These are phyloP conservation scores for Tolypocladium cylindrosporum DNA, from an alignment of 2,329 filamentous ascomycete species.

Conservation along the genomic window DNA sequence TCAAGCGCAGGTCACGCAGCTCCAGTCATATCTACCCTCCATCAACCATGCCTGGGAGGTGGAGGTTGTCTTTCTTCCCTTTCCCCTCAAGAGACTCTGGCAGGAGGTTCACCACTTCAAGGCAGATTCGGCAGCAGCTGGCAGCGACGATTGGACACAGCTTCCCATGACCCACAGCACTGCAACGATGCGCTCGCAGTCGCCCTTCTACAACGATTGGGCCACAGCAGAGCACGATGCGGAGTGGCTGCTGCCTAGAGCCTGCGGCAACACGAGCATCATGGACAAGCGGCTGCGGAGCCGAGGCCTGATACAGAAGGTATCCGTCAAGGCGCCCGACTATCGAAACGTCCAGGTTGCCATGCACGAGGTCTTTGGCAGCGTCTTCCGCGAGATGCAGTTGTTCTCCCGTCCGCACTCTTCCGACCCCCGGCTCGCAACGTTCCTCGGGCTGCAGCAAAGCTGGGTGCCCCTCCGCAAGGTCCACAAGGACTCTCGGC, in stretches of 20 bases:
- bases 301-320: slow-evolving; percentile 57
- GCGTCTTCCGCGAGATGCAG: slow-evolving; percentile 37
- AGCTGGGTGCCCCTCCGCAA: slow-evolving; percentile 70
- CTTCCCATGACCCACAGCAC: slow-evolving; percentile 37
- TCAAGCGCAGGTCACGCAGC: slow-evolving; percentile 38
- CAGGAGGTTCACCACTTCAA: slow-evolving; percentile 39
- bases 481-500: slow-evolving; percentile 60
- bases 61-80: slow-evolving; percentile 68
- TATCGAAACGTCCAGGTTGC: slow-evolving; percentile 58
- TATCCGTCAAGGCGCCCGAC: slow-evolving; percentile 52
- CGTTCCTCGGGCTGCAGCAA: slow-evolving; percentile 53
- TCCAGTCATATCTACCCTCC: slow-evolving; percentile 55
- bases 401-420: slow-evolving; percentile 18
- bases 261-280: slow-evolving; percentile 51
- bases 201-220: slow-evolving; percentile 39
- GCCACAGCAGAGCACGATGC: slow-evolving; percentile 30
- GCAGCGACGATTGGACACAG: slow-evolving; percentile 45
- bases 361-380: slow-evolving; percentile 52
- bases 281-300: slow-evolving; percentile 66
- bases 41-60: slow-evolving; percentile 58
- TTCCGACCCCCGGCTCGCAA: slow-evolving; percentile 19
- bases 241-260: slow-evolving; percentile 59
- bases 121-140: slow-evolving; percentile 18
- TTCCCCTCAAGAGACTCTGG: slow-evolving; percentile 49
- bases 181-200: slow-evolving; percentile 34